phyloP scores from a whole-genome alignment of 2,329 filamentous ascomycete genomes.

The Trichoderma polysporum region DNA sequence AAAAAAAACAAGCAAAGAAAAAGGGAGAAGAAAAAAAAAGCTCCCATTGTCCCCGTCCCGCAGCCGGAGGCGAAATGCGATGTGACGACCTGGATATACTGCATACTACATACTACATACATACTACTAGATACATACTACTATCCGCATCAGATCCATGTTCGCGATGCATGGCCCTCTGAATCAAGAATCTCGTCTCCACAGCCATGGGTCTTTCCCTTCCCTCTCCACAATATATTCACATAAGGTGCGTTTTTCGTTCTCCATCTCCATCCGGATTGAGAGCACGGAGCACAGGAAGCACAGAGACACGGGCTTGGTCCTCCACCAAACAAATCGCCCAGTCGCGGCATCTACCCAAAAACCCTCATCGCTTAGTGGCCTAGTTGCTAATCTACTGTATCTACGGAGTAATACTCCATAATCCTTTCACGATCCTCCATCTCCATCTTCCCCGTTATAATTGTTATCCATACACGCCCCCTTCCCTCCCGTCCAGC shows the following conservation, averaged over 20 bases:
- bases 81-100: background rate
- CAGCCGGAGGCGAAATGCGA: background rate
- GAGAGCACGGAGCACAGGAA: constrained; percentile 1
- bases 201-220: background rate
- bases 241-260: background rate
- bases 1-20: background rate
- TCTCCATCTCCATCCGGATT: constrained; percentile 1
- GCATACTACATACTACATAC: background rate
- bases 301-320: background rate
- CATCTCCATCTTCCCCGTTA: background rate
- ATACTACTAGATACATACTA: background rate
- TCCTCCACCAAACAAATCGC: background rate
- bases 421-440: background rate
- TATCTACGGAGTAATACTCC: background rate
- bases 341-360: background rate
- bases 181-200: constrained; percentile 10
- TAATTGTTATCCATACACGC: background rate
- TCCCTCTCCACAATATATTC: background rate
- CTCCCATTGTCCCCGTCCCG: background rate
- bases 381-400: background rate
- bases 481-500: background rate
- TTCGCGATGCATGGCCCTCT: constrained; percentile 16
- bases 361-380: constrained; percentile 12
- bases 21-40: background rate
- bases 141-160: background rate